Evolutionary conservation across 2,329 filamentous ascomycete genomes (phyloP).

Genomic region (Hawksworthiomyces lignivorus): DNA sequence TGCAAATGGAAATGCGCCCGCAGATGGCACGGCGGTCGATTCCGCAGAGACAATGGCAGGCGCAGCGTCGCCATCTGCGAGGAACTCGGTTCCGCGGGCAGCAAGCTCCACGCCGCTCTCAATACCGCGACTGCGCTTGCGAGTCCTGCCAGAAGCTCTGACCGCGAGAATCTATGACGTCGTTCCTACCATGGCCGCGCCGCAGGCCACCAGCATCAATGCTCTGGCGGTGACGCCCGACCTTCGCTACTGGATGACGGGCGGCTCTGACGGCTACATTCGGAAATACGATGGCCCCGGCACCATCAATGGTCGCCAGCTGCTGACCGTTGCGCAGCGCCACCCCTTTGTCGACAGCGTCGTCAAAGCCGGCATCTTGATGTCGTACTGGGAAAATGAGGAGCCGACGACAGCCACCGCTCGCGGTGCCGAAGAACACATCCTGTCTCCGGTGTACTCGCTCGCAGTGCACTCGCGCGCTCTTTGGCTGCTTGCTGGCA

Average conservation of each 20-base stretch:
- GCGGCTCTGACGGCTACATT: slow-evolving; percentile 90
- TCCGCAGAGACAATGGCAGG: slow-evolving; percentile 10
- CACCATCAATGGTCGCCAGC: slow-evolving; percentile 89
- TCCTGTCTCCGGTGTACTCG: slow-evolving; percentile 87
- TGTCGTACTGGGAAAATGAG: slow-evolving; percentile 99
- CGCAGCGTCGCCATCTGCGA: not conserved
- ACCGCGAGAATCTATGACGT: slow-evolving; percentile 84
- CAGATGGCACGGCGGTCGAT: slow-evolving; percentile 12
- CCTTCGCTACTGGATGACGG: slow-evolving; percentile 89
- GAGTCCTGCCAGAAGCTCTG: slow-evolving; percentile 69
- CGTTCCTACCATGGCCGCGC: slow-evolving; percentile 91
- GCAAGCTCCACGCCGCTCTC: slow-evolving; percentile 20
- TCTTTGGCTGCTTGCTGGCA: slow-evolving; percentile 82
- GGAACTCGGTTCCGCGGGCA: slow-evolving; percentile 19
- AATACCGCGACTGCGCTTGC: slow-evolving; percentile 42
- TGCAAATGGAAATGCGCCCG: slow-evolving; percentile 1
- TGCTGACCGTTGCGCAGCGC: slow-evolving; percentile 87
- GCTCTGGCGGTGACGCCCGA: slow-evolving; percentile 86
- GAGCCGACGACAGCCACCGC: slow-evolving; percentile 47
- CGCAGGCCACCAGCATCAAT: slow-evolving; percentile 93
- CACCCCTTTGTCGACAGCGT: slow-evolving; percentile 98
- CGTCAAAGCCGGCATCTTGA: slow-evolving; percentile 84
- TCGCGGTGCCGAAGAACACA: slow-evolving; percentile 48
- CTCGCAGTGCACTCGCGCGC: slow-evolving; percentile 84
- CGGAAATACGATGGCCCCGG: slow-evolving; percentile 93